Conservation (phyloP, 1,139 yeast species). For the Schwanniomyces etchellsii region DNA sequence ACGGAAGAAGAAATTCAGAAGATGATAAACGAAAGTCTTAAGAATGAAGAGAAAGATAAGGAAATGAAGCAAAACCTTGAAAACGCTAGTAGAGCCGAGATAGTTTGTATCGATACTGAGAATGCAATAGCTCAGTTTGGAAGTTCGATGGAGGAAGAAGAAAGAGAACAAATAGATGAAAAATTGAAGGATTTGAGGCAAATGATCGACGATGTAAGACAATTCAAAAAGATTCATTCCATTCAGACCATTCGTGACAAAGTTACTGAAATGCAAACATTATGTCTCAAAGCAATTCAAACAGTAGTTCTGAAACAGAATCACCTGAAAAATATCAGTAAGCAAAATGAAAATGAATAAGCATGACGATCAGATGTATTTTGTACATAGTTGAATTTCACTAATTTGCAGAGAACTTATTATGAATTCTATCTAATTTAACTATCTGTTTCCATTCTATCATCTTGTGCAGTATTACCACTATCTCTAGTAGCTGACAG, state of each 20-base stretch:
- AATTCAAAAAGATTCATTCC: constrained; percentile 23
- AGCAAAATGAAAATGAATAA: constrained; percentile 1
- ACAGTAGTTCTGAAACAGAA: constrained; percentile 45
- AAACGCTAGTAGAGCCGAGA: constrained; percentile 50
- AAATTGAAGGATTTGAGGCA: constrained; percentile 32
- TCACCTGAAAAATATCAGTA: constrained; percentile 4
- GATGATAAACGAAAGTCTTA: constrained; percentile 49
- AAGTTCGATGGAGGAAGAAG: constrained; percentile 30
- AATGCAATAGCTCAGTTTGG: constrained; percentile 45
- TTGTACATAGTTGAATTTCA: constrained; percentile 2
- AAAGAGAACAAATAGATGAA: constrained; percentile 20
- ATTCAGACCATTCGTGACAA: constrained; percentile 35
- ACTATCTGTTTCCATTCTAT: constrained; percentile 55
- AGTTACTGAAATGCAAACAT: constrained; percentile 46
- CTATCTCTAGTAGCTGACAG: no score
- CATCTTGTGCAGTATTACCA: constrained; percentile 20
- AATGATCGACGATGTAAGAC: constrained; percentile 44
- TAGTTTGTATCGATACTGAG: constrained; percentile 52
- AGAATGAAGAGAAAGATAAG: constrained; percentile 37
- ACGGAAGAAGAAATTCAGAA: constrained; percentile 57
- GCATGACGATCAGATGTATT: constrained; percentile 5
- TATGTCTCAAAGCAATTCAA: constrained; percentile 46
- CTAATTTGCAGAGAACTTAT: neutral
- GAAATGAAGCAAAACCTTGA: constrained; percentile 35
- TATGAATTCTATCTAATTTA: constrained; percentile 4